phyloP scores from a whole-genome alignment of 225 moss, liverwort and hornwort genomes.

The Antitrichia curtipendula region DNA sequence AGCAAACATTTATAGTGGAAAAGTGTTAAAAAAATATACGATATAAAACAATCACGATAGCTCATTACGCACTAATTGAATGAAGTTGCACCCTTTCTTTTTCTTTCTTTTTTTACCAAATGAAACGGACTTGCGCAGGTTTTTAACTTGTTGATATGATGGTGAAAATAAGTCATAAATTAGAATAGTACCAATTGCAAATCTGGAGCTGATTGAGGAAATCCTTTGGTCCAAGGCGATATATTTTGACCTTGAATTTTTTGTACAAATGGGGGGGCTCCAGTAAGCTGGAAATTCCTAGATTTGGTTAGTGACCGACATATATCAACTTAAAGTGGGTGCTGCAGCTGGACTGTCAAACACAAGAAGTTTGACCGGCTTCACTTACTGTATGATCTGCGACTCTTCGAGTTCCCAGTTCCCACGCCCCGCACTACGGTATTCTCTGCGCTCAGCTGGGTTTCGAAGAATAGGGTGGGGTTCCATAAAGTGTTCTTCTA shows the following conservation, averaged over 20 bases:
- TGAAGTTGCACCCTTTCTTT: neutral
- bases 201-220: neutral
- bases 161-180: neutral
- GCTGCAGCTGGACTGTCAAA: neutral
- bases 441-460: neutral
- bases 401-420: neutral
- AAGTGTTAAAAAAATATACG: neutral
- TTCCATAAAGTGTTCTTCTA: neutral
- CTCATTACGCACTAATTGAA: too few relatives aligned
- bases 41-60: neutral
- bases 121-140: too few relatives aligned
- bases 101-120: too few relatives aligned
- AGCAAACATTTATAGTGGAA: neutral
- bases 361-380: neutral
- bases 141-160: neutral
- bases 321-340: neutral
- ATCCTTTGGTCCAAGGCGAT: neutral
- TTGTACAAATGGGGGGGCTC: neutral
- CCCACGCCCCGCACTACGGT: neutral
- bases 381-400: neutral
- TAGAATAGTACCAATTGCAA: neutral
- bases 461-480: neutral
- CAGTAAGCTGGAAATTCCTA: neutral
- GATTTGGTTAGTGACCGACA: neutral
- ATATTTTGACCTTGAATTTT: neutral